Conservation (phyloP, 331 rosid genomes). For the Erythrophleum ivorense region DNA sequence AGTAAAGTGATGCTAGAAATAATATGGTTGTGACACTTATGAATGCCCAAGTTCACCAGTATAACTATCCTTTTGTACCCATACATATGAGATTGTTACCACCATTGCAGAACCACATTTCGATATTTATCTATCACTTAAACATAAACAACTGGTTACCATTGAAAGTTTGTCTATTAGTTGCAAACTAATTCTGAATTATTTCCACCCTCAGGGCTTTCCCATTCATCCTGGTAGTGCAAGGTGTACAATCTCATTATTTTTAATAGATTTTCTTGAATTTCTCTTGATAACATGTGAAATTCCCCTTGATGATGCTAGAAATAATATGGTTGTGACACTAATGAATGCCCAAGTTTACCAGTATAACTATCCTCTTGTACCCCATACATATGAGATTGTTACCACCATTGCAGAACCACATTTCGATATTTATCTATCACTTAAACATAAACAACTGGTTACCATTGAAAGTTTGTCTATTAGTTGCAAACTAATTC, state of each 20-base stretch:
- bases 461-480: neutral
- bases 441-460: neutral
- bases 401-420: conserved; percentile 3
- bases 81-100: neutral
- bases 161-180: neutral
- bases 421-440: neutral
- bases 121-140: neutral
- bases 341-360: too few species aligned
- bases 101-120: conserved; percentile 7
- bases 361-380: too few species aligned
- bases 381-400: too few species aligned
- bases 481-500: neutral
- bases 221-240: neutral
- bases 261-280: too few species aligned
- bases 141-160: neutral
- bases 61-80: too few species aligned
- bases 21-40: too few species aligned
- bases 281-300: too few species aligned
- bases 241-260: neutral
- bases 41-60: too few species aligned
- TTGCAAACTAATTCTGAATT: neutral
- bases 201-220: conserved; percentile 22
- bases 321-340: too few species aligned
- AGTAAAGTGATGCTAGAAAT: too few species aligned
- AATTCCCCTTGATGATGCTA: too few species aligned